A percentile compares a stretch with the other conserved stretches of the same genome.
Conservation (phyloP, 176 grass and related monocot species). For the Oryza australiensis region DNA sequence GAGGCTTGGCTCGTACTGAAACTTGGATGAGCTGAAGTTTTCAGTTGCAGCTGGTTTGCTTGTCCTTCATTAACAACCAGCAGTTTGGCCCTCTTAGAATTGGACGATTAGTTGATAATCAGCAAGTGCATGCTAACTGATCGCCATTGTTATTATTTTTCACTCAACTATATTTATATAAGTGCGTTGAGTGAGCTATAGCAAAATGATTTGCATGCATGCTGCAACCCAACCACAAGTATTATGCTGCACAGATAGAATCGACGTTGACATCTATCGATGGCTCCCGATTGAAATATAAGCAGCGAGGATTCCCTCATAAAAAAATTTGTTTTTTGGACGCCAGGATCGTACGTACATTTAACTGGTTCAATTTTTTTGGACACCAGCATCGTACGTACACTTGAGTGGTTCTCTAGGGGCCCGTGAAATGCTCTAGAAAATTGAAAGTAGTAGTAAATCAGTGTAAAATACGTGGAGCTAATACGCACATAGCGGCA, state of each 20-base stretch:
- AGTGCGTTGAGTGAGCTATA: conserved; percentile 22
- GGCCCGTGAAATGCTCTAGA: not conserved
- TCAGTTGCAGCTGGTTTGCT: not conserved
- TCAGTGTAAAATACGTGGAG: no score
- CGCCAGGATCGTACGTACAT: not conserved
- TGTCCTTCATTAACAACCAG: not conserved
- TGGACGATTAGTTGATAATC: not conserved
- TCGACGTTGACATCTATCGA: conserved; percentile 43
- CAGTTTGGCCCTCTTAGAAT: not conserved
- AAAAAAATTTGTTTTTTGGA: not conserved
- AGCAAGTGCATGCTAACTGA: conserved; percentile 30
- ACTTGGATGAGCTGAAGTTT: not conserved
- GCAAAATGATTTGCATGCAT: conserved; percentile 34
- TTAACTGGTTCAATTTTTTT: not conserved
- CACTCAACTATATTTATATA: not conserved
- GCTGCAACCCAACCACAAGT: conserved; percentile 27
- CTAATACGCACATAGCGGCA: no score
- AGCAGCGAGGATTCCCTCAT: not conserved
- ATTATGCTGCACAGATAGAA: conserved; percentile 28
- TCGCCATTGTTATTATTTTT: conserved; percentile 25
- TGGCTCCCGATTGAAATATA: not conserved
- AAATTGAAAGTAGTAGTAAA: not conserved
- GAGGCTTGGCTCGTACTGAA: not conserved
- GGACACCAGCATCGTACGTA: not conserved
- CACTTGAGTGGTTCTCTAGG: no score